Evolutionary conservation across 495 filamentous ascomycete genomes (phyloP).

Genomic region (Staphylotrichum tortipilum): DNA sequence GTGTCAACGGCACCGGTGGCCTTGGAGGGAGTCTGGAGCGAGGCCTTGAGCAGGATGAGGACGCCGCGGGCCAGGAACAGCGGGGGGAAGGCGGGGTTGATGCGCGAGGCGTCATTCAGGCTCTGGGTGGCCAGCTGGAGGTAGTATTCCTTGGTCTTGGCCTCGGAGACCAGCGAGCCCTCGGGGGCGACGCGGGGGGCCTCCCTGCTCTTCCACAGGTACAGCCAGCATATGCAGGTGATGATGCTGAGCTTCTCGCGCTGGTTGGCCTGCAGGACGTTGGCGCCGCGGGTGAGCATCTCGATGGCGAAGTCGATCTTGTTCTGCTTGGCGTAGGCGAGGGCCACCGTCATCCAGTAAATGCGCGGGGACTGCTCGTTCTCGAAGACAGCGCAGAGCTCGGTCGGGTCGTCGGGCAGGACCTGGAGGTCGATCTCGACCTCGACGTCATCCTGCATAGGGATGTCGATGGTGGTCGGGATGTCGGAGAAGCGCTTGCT

Average conservation of each 20-base stretch:
- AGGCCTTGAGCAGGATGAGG: slow-evolving; percentile 77
- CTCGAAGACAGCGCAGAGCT: slow-evolving; percentile 87
- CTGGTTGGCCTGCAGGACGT: slow-evolving; percentile 58
- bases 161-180: slow-evolving; percentile 52
- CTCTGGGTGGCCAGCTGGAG: slow-evolving; percentile 82
- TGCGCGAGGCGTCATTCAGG: slow-evolving; percentile 86
- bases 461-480: slow-evolving; percentile 80
- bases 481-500: slow-evolving; percentile 76
- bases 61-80: slow-evolving; percentile 89
- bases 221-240: slow-evolving; percentile 83
- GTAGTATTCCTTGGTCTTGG: slow-evolving; percentile 84
- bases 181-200: slow-evolving; percentile 71
- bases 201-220: slow-evolving; percentile 81
- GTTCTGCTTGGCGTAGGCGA: slow-evolving; percentile 94
- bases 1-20: slow-evolving; percentile 55
- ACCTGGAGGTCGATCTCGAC: slow-evolving; percentile 90
- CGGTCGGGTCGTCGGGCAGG: slow-evolving; percentile 88
- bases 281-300: slow-evolving; percentile 75
- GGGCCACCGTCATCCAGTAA: slow-evolving; percentile 91
- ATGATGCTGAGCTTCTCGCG: slow-evolving; percentile 82
- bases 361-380: slow-evolving; percentile 79
- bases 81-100: slow-evolving; percentile 83
- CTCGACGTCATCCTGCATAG: slow-evolving; percentile 72
- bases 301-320: slow-evolving; percentile 92
- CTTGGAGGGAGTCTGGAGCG: slow-evolving; percentile 68